Evolutionary conservation across 495 filamentous ascomycete genomes (phyloP), one percentile per base, ranked within the genome.

Genomic region (Penicillium macrosclerotiorum): DNA sequence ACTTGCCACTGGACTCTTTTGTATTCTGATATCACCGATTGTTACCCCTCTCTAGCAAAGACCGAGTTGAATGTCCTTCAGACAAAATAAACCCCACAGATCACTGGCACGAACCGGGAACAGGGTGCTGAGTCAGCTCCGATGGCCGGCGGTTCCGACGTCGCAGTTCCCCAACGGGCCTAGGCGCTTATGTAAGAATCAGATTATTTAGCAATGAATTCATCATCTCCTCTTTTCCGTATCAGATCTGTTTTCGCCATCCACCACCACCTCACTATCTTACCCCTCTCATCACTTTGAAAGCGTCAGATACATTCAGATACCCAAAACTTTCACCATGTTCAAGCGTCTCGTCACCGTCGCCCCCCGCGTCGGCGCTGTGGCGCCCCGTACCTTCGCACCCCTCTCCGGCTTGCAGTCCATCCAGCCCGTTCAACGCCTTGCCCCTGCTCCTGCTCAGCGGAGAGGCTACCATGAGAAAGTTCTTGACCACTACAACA

Each of bases 401-500:
- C 59, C 56, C 63, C 58, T 71, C 55, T 49, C 62, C 30, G 54
- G 55, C 51, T 26, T 62, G 32, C 58, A 60, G 49, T 49, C 68
- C 38, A 45, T 57, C 51, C 60, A 68, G 54, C 51, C 65, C 34
- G 61, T 61, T 56, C 50, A 59, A 43, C 57, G 65, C 45, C 51
- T 55, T 25, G 49, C 64, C 41, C 48, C 58, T 40, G 46, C 54
- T 45, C 56, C 56, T 12, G 5, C 23, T 41, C 60, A 72, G 52
- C 62, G 69, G 47, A 63, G 81, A 46, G 65, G 64, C 52, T 84
- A 83, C 53, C 81, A 84, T 55, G 81, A 83, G 61, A 84, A 83
- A 75, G 81, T 97, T 54, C 79, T 97, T 42, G 92, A 97, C 63
- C 93, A 97, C 76, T 97, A 97, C 74, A 86, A 81, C 60, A 83